Evolutionary conservation across 331 rosid genomes (phyloP), one percentile per base, ranked within the genome.

Genomic region (Erythrophleum ivorense): DNA sequence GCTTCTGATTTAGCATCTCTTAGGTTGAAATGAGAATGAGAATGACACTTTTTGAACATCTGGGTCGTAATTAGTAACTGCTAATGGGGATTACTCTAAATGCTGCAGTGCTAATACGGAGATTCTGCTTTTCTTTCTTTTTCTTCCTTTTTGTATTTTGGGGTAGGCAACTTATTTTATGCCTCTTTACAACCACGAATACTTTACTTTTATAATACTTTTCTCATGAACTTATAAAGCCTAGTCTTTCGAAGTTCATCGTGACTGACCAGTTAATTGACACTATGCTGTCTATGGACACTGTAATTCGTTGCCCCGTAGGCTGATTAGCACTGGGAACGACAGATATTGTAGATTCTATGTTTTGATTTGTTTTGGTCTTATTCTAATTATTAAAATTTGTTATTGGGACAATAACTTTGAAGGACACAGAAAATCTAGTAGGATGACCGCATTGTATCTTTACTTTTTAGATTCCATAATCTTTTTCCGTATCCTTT

Each of bases 401-500:
- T 24, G n/a, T 46, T 78, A 33, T 54, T 50, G n/a, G 58, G 54
- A 73, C 53, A 6, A 19, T 13, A 29, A 13, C 68, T 62, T 62
- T 62, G 31, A 12, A 12, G 38, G 48, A 29, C 65, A 60, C 18
- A 16, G 38, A 6, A 21, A 29, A 54, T 72, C 21, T 53, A 58
- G 54, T 64, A 43, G 76, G 49, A 53, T 34, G 65, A 43, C 53
- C 4, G 19, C 66, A 13, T 58, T 29, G 14, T 75, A 46, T 53
- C 55, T 53, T 78, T 18, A 7, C 50, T 60, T 58, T 60, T 69
- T 46, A 21, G 38, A 70, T 5, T 50, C 9, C 76, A 3, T 41
- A 24, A 70, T 33, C 34, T 55, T 50, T 54, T 80, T 80, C 57
- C 57, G 52, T 49, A 69, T 62, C 69, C 50, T 82, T 60, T 14